Evolutionary conservation across 2,329 filamentous ascomycete genomes (phyloP), one percentile per base, ranked within the genome.

Genomic region (Zymoseptoria pseudotritici): DNA sequence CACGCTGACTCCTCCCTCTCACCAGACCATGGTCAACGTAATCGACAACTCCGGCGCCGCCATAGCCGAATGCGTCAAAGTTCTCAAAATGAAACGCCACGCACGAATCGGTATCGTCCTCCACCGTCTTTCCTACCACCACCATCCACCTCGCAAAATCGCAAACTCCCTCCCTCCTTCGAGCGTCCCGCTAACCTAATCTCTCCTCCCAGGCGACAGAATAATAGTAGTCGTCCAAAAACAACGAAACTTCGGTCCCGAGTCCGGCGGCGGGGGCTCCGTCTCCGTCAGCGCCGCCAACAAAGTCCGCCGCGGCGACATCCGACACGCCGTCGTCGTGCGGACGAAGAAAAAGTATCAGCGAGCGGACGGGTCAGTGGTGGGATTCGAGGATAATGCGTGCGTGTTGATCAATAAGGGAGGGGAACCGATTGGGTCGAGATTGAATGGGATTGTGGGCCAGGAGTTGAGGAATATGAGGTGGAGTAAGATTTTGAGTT

Each of bases 11-110:
- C 50, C 50, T 49, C 57, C 50, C 46, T 20, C 50, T 8, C 42
- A 11, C n/a, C 68, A 97, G 94, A 89, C 92, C 74, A 91, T 99
- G 85, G 85, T 99, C 71, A 97, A 94, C 79, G 97, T 94, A 87
- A 97, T 99, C 85, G 94, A 99, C 87, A 99, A 97, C 82, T 97
- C 94, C 66, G 94, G 94, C 74, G 94, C 94, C 69, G 92, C 94
- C 70, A 83, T 99, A 67, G 94, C 97, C 78, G 94, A 99, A 80
- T 99, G 94, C 79, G 90, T 89, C 75, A 88, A 93, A 74, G 89
- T 97, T 64, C 81, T 99, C 71, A 90, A 90, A 72, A 94, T 93
- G 80, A 96, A 97, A 80, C 82, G 86, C 67, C 85, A 87, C 71
- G 94, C 93, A 61, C 88, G 87, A 72, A 92, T 99, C 72, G 94